Conservation (phyloP, 148 eudicot species). For the Camellia sinensis region DNA sequence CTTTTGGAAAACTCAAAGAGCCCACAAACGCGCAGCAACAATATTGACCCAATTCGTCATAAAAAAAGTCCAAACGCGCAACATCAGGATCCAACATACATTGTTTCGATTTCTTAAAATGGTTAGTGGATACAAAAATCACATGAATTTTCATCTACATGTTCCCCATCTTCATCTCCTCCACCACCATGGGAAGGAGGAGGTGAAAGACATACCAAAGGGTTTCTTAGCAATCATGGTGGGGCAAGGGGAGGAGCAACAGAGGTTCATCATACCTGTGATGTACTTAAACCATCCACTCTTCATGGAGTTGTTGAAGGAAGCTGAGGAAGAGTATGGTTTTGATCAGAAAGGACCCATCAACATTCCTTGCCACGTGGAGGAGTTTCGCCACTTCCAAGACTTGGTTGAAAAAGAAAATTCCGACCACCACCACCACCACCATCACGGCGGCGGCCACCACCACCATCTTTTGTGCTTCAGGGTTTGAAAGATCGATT, state of each 20-base stretch:
- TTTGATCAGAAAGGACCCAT: conserved; percentile 79
- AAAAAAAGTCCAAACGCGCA: no score
- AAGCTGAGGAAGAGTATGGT: conserved; percentile 88
- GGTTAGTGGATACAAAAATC: conserved; percentile 49
- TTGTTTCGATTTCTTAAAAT: conserved; percentile 12
- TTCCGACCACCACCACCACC: conserved; percentile 27
- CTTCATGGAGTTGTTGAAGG: conserved; percentile 64
- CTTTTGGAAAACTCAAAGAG: no score
- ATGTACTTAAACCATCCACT: conserved; percentile 75
- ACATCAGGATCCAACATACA: no score
- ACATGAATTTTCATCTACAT: conserved; percentile 35
- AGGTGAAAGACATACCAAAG: conserved; percentile 48
- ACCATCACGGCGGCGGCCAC: conserved; percentile 22
- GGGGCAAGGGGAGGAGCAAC: conserved; percentile 63
- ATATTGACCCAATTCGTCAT: no score
- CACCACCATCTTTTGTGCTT: conserved; percentile 71
- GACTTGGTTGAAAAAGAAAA: conserved; percentile 58
- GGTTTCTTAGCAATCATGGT: conserved; percentile 72
- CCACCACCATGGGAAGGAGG: conserved; percentile 20
- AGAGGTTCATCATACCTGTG: conserved; percentile 73
- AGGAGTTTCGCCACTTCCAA: conserved; percentile 57
- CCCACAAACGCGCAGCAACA: no score
- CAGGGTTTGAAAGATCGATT: conserved; percentile 45
- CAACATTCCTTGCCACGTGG: conserved; percentile 80
- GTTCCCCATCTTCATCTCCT: conserved; percentile 32